These are phyloP conservation scores for Venturia oleaginea DNA, from an alignment of 2,329 filamentous ascomycete species.

Conservation along the genomic window DNA sequence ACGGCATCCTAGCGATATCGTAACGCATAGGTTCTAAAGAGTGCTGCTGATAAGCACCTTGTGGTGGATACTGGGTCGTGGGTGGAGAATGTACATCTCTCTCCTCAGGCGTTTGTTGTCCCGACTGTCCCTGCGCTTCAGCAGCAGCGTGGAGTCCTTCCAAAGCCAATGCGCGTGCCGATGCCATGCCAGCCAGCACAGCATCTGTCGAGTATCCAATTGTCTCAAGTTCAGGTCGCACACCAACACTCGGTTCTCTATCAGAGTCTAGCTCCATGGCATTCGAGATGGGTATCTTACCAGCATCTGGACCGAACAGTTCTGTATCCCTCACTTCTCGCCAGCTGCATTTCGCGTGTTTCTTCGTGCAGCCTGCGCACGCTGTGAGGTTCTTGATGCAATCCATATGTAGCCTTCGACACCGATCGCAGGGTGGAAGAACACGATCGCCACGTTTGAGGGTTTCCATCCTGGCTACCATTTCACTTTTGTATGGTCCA, in stretches of 20 bases:
- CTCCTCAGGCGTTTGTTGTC: slow-evolving; percentile 1
- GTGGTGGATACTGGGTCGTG: not conserved
- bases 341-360: slow-evolving; percentile 84
- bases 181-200: not conserved
- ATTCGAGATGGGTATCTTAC: slow-evolving; percentile 6
- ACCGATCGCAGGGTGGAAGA: slow-evolving; percentile 75
- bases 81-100: not conserved
- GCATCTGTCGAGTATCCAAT: not conserved
- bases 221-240: slow-evolving; percentile 1
- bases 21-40: not conserved
- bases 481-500: slow-evolving; percentile 52
- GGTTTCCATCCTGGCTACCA: slow-evolving; percentile 67
- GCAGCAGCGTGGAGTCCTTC: slow-evolving; percentile 8
- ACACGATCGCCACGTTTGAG: slow-evolving; percentile 65
- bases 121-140: not conserved
- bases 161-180: slow-evolving; percentile 8
- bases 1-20: not conserved
- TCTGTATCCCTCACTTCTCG: slow-evolving; percentile 71
- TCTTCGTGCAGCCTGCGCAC: slow-evolving; percentile 80
- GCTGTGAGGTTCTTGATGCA: slow-evolving; percentile 81
- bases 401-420: slow-evolving; percentile 67
- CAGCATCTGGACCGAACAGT: slow-evolving; percentile 21
- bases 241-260: slow-evolving; percentile 9
- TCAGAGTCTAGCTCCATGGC: not conserved
- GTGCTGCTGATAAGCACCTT: not conserved